These are phyloP conservation scores for Microbotryum lychnidis-dioicae DNA, from an alignment of 1,284 basidiomycete genomes.

Conservation along the genomic window DNA sequence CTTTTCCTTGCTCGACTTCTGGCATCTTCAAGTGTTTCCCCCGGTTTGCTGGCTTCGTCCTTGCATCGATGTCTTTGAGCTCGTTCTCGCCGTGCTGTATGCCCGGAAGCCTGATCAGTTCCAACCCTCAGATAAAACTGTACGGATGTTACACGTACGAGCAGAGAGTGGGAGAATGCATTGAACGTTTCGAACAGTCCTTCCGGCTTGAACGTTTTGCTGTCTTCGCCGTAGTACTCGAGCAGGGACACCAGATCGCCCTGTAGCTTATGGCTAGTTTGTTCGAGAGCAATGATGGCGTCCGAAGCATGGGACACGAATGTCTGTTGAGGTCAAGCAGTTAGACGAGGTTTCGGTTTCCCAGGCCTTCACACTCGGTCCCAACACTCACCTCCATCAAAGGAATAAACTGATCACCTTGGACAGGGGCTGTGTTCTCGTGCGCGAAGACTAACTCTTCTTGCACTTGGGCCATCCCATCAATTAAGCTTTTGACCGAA, in stretches of 20 bases:
- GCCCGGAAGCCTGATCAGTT: not conserved
- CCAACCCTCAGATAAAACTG: too few relatives aligned
- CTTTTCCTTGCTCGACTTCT: too few relatives aligned
- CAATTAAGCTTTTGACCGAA: constrained; percentile 53
- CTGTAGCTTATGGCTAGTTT: constrained; percentile 54
- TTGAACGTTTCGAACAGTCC: constrained; percentile 66
- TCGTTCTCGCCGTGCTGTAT: constrained; percentile 49
- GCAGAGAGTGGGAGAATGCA: constrained; percentile 47
- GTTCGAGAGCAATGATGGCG: constrained; percentile 55
- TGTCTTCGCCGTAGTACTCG: constrained; percentile 64
- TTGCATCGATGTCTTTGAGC: constrained; percentile 45
- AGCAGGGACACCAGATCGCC: constrained; percentile 54
- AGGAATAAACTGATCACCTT: constrained; percentile 54
- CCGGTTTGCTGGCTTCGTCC: constrained; percentile 36
- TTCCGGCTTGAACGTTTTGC: constrained; percentile 59
- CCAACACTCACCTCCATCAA: constrained; percentile 48
- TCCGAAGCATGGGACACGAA: constrained; percentile 51
- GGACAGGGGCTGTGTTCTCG: not conserved
- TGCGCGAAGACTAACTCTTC: constrained; percentile 47
- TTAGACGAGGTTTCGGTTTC: not conserved
- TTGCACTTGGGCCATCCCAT: constrained; percentile 54
- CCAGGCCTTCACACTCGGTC: not conserved
- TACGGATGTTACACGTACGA: constrained; percentile 5
- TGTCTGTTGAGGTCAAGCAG: constrained; percentile 41
- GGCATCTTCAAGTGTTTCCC: not conserved